Evolutionary conservation across 108 stramenopile species (phyloP), one percentile per base, ranked within the genome.

Genomic region (Nannochloropsis gaditana): DNA sequence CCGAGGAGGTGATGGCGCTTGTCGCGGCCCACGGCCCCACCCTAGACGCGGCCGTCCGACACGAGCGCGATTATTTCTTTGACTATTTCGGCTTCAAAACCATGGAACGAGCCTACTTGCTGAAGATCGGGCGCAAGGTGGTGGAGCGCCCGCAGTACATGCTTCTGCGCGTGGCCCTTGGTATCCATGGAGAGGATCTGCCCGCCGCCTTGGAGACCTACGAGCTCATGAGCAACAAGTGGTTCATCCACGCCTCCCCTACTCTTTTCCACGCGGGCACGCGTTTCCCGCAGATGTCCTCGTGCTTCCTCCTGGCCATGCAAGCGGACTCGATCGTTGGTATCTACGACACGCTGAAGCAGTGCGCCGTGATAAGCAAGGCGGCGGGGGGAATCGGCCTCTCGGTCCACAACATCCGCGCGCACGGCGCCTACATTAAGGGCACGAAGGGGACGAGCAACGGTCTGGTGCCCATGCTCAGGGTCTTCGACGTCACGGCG

Each of bases 51-150:
- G 82, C 85, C 85, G 83, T 89, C 6, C 82, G 84, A 21, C 79
- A 85, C 80, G 45, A 80, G 31, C 44, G 88, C n/a, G 88, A 89
- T 45, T 91, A 84, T 80, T 84, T 43, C n/a, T 92, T 91, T 87
- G 98, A 99, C 89, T 99, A 96, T 91, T 99, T 99, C 90, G 99
- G 98, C 41, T 99, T 99, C 94, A 99, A 99, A 92, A 99, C 98
- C n/a, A 41, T 88, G 44, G 80, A 59, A 89, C 94, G 97, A 85
- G 90, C 93, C n/a, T 99, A 99, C 90, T 90, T 99, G 31, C 91
- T 99, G 80, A 95, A 95, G 87, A 82, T 97, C 44, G 84, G 97
- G 87, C 96, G 95, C 21, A 89, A 90, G 86, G 96, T 99, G 87
- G 93, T 94, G 73, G 99, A 99, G 90, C 94, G 99, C 10, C 99